Evolutionary conservation across 1,284 basidiomycete genomes (phyloP).

Genomic region (Filobasidium uniguttulatum): DNA sequence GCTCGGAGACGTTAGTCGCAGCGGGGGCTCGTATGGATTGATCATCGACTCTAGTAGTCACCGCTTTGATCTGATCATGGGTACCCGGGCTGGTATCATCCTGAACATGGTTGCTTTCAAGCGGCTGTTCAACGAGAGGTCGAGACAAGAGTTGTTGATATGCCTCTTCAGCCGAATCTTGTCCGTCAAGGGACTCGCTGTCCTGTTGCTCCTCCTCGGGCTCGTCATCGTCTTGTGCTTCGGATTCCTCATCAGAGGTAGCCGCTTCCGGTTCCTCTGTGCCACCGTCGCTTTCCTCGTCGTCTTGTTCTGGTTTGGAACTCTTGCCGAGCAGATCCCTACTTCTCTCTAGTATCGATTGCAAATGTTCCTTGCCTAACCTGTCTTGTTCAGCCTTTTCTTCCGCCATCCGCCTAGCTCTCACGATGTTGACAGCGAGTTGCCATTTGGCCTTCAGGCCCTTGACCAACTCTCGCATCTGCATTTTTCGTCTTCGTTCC

Average conservation of each 20-base stretch:
- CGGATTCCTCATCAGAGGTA: background rate
- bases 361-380: conserved; percentile 66
- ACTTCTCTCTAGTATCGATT: conserved; percentile 79
- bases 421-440: conserved; percentile 68
- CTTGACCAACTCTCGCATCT: conserved; percentile 61
- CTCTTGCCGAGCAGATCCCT: conserved; percentile 73
- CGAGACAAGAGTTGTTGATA: too few species aligned
- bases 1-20: too few species aligned
- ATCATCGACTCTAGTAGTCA: too few species aligned
- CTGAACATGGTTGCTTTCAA: too few species aligned
- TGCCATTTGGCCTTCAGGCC: conserved; percentile 55
- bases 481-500: conserved; percentile 51
- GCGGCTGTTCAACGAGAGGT: too few species aligned
- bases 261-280: background rate
- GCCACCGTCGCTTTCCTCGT: background rate
- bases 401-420: conserved; percentile 49
- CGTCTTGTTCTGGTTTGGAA: conserved; percentile 40
- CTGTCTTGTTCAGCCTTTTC: conserved; percentile 52
- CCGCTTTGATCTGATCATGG: too few species aligned
- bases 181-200: too few species aligned
- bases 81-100: too few species aligned
- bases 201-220: too few species aligned
- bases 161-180: too few species aligned
- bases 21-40: too few species aligned
- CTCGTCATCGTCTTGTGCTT: background rate